phyloP scores from a whole-genome alignment of 2,329 filamentous ascomycete species.

The Penicillium rolfsii region DNA sequence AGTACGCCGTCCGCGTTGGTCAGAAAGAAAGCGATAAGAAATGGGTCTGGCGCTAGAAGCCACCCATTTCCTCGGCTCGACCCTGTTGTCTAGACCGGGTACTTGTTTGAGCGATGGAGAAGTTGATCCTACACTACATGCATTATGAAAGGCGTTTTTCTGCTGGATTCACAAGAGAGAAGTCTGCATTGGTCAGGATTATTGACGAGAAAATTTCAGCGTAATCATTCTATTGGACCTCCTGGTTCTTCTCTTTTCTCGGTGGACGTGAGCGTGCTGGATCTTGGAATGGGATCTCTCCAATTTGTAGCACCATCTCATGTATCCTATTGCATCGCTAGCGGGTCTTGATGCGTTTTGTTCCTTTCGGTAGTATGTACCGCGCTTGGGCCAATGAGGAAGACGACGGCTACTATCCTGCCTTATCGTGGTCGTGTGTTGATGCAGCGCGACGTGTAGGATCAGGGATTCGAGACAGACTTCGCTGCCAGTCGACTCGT shows the following conservation, averaged over 20 bases:
- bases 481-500: conserved; percentile 4
- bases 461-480: background rate
- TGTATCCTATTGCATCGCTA: background rate
- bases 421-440: background rate
- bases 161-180: background rate
- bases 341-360: background rate
- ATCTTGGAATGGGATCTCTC: background rate
- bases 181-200: background rate
- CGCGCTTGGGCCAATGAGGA: background rate
- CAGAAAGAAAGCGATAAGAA: conserved; percentile 66
- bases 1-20: conserved; percentile 65
- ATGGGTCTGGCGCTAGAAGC: conserved; percentile 57
- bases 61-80: background rate
- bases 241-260: background rate
- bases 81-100: background rate
- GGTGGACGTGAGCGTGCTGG: background rate
- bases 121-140: background rate
- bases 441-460: conserved; percentile 6
- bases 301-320: background rate
- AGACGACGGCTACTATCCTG: background rate
- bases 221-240: background rate
- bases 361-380: background rate
- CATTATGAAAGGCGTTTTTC: conserved; percentile 2
- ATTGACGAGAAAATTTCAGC: background rate
- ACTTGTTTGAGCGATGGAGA: background rate